These are phyloP conservation scores for Karstenula rhodostoma DNA, from an alignment of 2,329 filamentous ascomycete species.

Conservation along the genomic window DNA sequence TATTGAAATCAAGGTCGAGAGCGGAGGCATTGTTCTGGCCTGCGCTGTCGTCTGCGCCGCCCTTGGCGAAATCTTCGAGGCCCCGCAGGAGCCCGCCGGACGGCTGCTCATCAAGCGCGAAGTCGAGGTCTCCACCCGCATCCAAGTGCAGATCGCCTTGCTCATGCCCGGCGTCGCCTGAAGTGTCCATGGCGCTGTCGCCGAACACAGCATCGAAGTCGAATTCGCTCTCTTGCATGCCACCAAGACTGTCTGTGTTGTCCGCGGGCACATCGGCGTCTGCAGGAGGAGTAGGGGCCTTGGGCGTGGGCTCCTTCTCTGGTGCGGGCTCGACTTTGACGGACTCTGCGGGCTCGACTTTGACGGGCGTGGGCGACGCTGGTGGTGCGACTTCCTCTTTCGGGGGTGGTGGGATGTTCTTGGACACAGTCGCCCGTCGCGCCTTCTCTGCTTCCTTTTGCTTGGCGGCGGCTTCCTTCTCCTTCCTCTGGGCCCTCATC, in stretches of 20 bases:
- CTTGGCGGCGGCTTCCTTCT: constrained; percentile 45
- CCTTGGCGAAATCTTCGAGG: constrained; percentile 48
- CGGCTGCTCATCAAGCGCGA: constrained; percentile 41
- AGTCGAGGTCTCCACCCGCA: constrained; percentile 36
- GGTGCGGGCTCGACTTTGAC: constrained; percentile 15
- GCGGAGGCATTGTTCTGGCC: constrained; percentile 20
- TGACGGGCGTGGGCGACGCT: constrained; percentile 4
- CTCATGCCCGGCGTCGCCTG: constrained; percentile 24
- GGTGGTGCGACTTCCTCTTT: constrained; percentile 16
- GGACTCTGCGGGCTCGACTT: constrained; percentile 12
- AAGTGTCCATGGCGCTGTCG: constrained; percentile 36
- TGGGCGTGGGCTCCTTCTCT: constrained; percentile 28
- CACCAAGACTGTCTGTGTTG: constrained; percentile 37
- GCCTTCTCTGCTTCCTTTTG: constrained; percentile 42
- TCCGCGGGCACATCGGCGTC: constrained; percentile 46
- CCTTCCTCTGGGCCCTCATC: constrained; percentile 44
- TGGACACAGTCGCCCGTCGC: constrained; percentile 41
- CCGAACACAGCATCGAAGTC: constrained; percentile 50
- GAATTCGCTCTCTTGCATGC: constrained; percentile 45
- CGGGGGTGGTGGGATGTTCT: constrained; percentile 12
- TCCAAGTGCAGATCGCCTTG: constrained; percentile 38
- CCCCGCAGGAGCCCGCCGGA: constrained; percentile 40
- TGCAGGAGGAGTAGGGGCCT: constrained; percentile 23
- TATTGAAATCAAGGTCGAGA: constrained; percentile 42
- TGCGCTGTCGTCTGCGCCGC: constrained; percentile 25